A percentile compares a stretch with the other conserved stretches of the same genome.
These are phyloP conservation scores for Alloteropsis semialata DNA, from an alignment of 176 grass and related monocot species.

Conservation along the genomic window DNA sequence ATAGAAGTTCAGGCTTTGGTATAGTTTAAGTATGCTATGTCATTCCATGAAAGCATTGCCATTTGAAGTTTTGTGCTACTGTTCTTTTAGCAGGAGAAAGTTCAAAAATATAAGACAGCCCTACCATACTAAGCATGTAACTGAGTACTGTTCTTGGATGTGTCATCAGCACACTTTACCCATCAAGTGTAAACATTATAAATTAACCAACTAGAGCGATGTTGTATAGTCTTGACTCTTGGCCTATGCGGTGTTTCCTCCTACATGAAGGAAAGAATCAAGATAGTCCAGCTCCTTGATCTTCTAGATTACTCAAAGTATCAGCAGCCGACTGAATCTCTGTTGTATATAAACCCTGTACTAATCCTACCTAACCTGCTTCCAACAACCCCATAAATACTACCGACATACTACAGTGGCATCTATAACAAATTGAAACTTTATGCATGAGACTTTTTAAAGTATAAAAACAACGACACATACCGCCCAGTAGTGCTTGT, in stretches of 20 bases:
- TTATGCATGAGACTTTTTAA: background rate
- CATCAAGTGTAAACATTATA: background rate
- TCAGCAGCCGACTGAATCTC: no score
- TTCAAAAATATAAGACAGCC: background rate
- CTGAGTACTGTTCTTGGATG: background rate
- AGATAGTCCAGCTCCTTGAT: background rate
- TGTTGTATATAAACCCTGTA: no score
- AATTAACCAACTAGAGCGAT: background rate
- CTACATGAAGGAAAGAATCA: slow-evolving; percentile 19
- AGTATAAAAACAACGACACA: slow-evolving; percentile 13
- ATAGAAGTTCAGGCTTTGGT: background rate
- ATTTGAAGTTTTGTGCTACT: background rate
- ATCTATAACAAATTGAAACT: slow-evolving; percentile 21
- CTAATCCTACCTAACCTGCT: slow-evolving; percentile 28
- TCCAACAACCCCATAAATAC: slow-evolving; percentile 29
- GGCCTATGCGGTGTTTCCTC: background rate
- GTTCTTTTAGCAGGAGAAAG: background rate
- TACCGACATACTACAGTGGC: background rate
- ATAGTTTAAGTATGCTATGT: background rate
- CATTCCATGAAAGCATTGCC: background rate
- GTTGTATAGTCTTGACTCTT: background rate
- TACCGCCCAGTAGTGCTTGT: slow-evolving; percentile 96
- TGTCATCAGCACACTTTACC: background rate
- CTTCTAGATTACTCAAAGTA: slow-evolving; percentile 18
- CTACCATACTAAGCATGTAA: background rate